Evolutionary conservation across 2,329 filamentous ascomycete genomes (phyloP), one percentile per base, ranked within the genome.

Genomic region (Fusarium humuli): DNA sequence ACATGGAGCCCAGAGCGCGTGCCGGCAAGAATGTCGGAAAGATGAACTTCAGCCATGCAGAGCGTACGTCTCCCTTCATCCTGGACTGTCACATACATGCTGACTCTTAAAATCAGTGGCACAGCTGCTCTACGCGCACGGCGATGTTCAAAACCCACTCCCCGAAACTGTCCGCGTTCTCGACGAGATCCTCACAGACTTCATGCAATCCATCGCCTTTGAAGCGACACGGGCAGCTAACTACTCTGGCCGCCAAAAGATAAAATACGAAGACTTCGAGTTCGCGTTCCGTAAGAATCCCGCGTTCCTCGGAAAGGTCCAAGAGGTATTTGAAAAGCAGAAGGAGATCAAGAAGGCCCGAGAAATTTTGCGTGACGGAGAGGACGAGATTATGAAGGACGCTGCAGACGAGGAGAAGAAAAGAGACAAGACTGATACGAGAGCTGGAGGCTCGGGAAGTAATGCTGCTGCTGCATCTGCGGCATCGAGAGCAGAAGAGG

Each of bases 211-310:
- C 79, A 91, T 96, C 57, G 95, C 93, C 81, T 96, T 97, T 83
- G 91, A 94, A 77, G 95, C 96, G 6, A 93, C 94, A 7, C 90
- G 93, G 46, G 91, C 91, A 56, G 96, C 96, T 1, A 90, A 93
- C 79, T 93, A 97, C 80, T 90, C 92, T 4, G 92, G 94, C 1
- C 92, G 96, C 3, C 93, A 97, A 76, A 99, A 99, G 83, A 94
- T 99, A 82, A 99, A 99, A 80, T 93, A 97, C 76, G 95, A 98
- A 77, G 96, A 99, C 81, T 97, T 99, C 83, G 94, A 97, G 77
- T 99, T 97, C 81, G 94, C 94, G 41, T 88, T 98, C 73, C 89
- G 96, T 32, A 89, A 92, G 70, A 97, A 98, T 76, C 91, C 92
- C 11, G 85, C 88, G 63, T 97, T 97, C 78, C 85, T 98, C 45